These are phyloP conservation scores for Calonectria pteridis DNA, from an alignment of 2,329 filamentous ascomycete genomes.

Conservation along the genomic window DNA sequence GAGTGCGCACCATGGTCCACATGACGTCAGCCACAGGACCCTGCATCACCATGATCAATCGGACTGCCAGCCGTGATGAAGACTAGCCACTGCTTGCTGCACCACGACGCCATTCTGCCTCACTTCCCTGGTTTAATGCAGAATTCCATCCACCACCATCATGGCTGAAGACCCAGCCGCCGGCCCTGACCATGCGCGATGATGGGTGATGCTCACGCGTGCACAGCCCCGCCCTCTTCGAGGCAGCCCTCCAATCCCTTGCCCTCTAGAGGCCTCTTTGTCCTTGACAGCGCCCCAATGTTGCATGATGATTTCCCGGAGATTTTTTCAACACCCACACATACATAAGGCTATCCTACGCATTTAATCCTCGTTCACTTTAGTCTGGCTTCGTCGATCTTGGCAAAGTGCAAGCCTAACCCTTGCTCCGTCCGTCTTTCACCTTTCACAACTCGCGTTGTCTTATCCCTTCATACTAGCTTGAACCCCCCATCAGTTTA, in stretches of 20 bases:
- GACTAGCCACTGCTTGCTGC: constrained; percentile 25
- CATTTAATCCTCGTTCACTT: constrained; percentile 12
- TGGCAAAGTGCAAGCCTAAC: neutral
- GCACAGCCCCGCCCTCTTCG: constrained; percentile 26
- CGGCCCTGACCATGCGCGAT: neutral
- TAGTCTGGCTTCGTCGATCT: constrained; percentile 30
- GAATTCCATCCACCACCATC: constrained; percentile 17
- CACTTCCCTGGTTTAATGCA: constrained; percentile 27
- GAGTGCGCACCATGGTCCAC: constrained; percentile 18
- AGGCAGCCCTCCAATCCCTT: constrained; percentile 1
- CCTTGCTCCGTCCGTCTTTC: neutral
- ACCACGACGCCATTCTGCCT: constrained; percentile 39
- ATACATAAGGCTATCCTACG: constrained; percentile 38
- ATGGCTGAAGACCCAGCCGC: constrained; percentile 10
- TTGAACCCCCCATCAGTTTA: neutral
- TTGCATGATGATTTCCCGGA: neutral
- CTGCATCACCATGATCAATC: constrained; percentile 31
- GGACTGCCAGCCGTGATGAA: neutral
- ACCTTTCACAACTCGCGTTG: constrained; percentile 1
- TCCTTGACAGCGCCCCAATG: neutral
- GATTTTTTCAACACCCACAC: constrained; percentile 16
- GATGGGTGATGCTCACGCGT: constrained; percentile 28
- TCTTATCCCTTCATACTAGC: neutral
- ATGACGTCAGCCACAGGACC: constrained; percentile 45
- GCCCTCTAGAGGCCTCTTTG: constrained; percentile 4